Evolutionary conservation across 176 grass and related monocot species (phyloP).

Genomic region (Lolium perenne): DNA sequence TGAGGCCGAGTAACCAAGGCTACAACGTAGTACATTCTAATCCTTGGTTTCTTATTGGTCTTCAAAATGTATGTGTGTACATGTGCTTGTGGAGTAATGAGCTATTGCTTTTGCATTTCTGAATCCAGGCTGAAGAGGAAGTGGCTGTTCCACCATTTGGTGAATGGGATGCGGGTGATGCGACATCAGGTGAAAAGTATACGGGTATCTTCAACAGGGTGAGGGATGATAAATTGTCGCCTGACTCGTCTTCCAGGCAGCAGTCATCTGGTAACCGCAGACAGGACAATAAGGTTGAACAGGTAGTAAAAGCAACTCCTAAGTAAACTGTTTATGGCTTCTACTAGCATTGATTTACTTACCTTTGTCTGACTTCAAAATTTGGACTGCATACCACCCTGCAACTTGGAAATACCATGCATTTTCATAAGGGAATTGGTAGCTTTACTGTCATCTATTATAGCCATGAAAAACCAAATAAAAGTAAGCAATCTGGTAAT

Average conservation of each 20-base stretch:
- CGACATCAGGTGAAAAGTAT: conserved; percentile 62
- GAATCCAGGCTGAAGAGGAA: conserved; percentile 57
- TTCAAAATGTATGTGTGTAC: conserved; percentile 3
- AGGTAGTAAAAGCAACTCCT: conserved; percentile 44
- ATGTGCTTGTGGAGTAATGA: conserved; percentile 30
- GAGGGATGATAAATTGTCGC: conserved; percentile 52
- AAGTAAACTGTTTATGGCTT: not conserved
- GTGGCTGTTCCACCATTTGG: conserved; percentile 67
- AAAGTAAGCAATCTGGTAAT: conserved; percentile 1
- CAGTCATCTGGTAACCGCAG: not conserved
- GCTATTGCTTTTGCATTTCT: conserved; percentile 25
- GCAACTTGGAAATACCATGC: conserved; percentile 1
- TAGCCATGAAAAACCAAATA: conserved; percentile 24
- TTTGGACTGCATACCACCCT: conserved; percentile 13
- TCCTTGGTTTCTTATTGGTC: conserved; percentile 1
- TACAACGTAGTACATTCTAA: conserved; percentile 37
- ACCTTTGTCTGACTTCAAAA: conserved; percentile 10
- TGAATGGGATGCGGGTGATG: conserved; percentile 65
- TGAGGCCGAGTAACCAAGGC: conserved; percentile 36
- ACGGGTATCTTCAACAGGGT: conserved; percentile 71
- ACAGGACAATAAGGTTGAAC: conserved; percentile 42
- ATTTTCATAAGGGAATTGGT: not conserved
- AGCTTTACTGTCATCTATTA: conserved; percentile 17
- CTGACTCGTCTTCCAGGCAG: conserved; percentile 45
- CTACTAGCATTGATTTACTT: not conserved